Evolutionary conservation across 495 filamentous ascomycete species (phyloP).

Genomic region (Pyronema omphalodes): DNA sequence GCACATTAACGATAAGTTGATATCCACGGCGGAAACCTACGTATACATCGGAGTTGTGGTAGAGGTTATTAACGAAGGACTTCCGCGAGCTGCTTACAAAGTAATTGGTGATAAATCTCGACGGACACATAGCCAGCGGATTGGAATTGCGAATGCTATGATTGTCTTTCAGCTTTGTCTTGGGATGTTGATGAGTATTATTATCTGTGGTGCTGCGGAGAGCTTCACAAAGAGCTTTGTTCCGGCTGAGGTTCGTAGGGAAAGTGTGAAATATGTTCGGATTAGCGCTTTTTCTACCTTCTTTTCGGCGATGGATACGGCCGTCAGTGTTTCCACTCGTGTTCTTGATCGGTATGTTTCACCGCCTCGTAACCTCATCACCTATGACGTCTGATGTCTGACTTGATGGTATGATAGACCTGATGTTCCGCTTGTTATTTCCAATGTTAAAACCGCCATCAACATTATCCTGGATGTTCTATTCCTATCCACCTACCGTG

Average conservation of each 20-base stretch:
- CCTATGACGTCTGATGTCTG: neutral
- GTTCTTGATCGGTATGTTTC: slow-evolving; percentile 37
- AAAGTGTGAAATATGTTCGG: slow-evolving; percentile 45
- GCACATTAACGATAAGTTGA: slow-evolving; percentile 42
- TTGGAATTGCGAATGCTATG: slow-evolving; percentile 45
- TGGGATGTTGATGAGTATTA: slow-evolving; percentile 41
- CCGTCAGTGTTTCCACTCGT: slow-evolving; percentile 42
- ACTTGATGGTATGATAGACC: slow-evolving; percentile 27
- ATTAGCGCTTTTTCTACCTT: slow-evolving; percentile 44
- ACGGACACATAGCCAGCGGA: slow-evolving; percentile 32
- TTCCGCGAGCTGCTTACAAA: slow-evolving; percentile 49
- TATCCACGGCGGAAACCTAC: slow-evolving; percentile 51
- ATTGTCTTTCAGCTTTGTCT: slow-evolving; percentile 40
- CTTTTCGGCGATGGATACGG: slow-evolving; percentile 44
- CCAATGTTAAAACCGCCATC: slow-evolving; percentile 38
- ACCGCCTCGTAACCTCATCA: too few relatives aligned
- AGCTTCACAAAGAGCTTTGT: slow-evolving; percentile 45
- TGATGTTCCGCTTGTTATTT: slow-evolving; percentile 55
- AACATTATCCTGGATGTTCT: slow-evolving; percentile 56
- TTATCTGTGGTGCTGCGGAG: slow-evolving; percentile 37
- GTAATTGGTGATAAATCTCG: slow-evolving; percentile 49
- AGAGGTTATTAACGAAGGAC: slow-evolving; percentile 56
- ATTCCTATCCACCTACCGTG: slow-evolving; percentile 50
- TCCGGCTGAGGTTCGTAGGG: slow-evolving; percentile 35
- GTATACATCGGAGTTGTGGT: slow-evolving; percentile 45